Percentiles rank a stretch among this genome's conserved stretches.
phyloP scores from a whole-genome alignment of 441 rosid genomes.

The Bocquillonia castaneifolia region DNA sequence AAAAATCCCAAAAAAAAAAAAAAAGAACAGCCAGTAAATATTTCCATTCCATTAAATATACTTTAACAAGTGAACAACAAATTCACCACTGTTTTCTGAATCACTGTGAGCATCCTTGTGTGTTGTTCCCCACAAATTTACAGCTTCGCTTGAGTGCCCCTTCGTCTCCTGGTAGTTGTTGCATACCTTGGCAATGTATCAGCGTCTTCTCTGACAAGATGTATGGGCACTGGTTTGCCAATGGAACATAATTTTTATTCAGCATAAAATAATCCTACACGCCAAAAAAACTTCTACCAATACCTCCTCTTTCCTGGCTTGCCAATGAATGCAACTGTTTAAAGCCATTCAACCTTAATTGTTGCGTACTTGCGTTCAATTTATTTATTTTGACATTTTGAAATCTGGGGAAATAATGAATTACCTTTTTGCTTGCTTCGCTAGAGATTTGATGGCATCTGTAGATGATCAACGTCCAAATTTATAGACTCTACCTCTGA shows the following conservation, averaged over 20 bases:
- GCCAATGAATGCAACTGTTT: not conserved
- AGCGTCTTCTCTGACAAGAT: not conserved
- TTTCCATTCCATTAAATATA: not conserved
- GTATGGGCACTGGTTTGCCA: not conserved
- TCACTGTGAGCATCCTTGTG: not conserved
- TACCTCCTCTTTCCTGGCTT: not conserved
- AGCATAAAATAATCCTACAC: not conserved
- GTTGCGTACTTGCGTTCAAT: not conserved
- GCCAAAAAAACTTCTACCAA: not conserved
- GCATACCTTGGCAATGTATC: not conserved
- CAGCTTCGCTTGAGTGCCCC: not conserved
- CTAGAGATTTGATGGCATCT: too few species aligned
- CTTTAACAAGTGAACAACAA: too few species aligned
- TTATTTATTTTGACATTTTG: not conserved
- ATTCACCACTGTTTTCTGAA: too few species aligned
- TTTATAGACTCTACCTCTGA: constrained; percentile 4
- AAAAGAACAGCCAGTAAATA: not conserved
- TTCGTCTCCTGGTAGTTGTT: not conserved
- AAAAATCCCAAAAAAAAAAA: not conserved
- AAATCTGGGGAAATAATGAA: not conserved
- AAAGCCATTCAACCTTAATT: not conserved
- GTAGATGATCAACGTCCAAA: constrained; percentile 14
- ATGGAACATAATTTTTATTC: not conserved
- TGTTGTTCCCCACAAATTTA: not conserved
- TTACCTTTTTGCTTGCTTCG: not conserved